Conservation (phyloP, 2,329 filamentous ascomycete species). For the Aplosporella prunicola region DNA sequence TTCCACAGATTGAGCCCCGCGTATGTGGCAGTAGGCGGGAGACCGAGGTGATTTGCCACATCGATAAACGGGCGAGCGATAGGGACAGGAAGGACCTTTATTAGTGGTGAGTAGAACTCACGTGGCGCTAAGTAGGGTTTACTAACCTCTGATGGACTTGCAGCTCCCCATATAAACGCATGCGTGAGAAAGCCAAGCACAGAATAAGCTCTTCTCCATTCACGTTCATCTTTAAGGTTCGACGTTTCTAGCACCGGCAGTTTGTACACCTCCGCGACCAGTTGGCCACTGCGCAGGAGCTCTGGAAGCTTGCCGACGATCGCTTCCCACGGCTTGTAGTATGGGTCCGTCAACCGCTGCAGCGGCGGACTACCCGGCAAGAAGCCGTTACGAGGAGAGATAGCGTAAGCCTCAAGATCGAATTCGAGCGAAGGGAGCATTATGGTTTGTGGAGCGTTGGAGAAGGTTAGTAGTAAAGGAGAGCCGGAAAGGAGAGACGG, state of each 20-base stretch:
- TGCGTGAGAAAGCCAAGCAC: conserved; percentile 65
- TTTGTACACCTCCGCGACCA: conserved; percentile 61
- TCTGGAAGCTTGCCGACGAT: conserved; percentile 66
- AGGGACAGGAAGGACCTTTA: conserved; percentile 21
- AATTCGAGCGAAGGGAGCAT: conserved; percentile 11
- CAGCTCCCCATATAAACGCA: conserved; percentile 71
- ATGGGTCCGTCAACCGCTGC: conserved; percentile 63
- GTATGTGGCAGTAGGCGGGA: conserved; percentile 26
- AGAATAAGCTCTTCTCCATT: conserved; percentile 74
- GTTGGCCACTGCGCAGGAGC: conserved; percentile 63
- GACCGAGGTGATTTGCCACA: conserved; percentile 23
- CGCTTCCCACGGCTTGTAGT: conserved; percentile 83
- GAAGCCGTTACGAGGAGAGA: conserved; percentile 68
- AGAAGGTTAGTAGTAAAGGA: too few relatives aligned
- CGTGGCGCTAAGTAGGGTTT: neutral
- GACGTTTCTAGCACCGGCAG: conserved; percentile 66
- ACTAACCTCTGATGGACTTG: conserved; percentile 56
- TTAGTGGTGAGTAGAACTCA: neutral
- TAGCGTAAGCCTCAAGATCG: conserved; percentile 63
- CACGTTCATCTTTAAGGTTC: conserved; percentile 63
- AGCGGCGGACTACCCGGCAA: conserved; percentile 66
- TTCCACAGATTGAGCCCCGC: conserved; percentile 28
- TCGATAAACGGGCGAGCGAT: conserved; percentile 23
- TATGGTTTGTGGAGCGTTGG: too few relatives aligned
- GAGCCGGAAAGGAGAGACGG: too few relatives aligned